Percentiles rank a stretch among this genome's conserved stretches.
Conservation (phyloP, 345 rosid species). For the Heritiera fomes region DNA sequence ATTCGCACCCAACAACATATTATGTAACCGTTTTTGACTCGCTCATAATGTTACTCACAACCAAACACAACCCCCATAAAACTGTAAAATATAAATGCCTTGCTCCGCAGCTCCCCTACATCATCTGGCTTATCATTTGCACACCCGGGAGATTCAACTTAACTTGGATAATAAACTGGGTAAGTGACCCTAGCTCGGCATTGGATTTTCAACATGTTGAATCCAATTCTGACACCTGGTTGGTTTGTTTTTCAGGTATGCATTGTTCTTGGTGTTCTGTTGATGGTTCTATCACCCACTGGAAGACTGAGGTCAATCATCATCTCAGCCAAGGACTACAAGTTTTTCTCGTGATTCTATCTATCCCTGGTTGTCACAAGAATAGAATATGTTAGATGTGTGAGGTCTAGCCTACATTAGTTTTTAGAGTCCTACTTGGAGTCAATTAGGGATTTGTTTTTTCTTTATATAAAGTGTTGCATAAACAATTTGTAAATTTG, state of each 20-base stretch:
- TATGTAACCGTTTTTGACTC: slow-evolving; percentile 40
- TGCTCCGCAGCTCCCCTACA: slow-evolving; percentile 63
- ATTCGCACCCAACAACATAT: slow-evolving; percentile 73
- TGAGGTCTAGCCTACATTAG: no score
- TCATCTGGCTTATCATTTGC: slow-evolving; percentile 61
- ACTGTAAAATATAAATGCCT: background rate
- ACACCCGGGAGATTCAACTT: slow-evolving; percentile 66
- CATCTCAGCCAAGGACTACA: background rate
- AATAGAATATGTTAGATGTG: no score
- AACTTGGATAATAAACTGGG: slow-evolving; percentile 73
- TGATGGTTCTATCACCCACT: slow-evolving; percentile 13
- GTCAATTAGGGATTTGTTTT: no score
- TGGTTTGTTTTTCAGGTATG: background rate
- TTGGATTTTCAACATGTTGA: background rate
- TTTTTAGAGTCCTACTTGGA: no score
- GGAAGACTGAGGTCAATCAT: slow-evolving; percentile 8
- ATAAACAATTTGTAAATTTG: no score
- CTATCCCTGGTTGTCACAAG: background rate
- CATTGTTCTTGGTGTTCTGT: background rate
- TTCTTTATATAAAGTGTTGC: no score
- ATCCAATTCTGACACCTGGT: background rate
- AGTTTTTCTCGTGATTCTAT: slow-evolving; percentile 6
- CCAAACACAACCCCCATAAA: background rate
- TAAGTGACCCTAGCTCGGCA: slow-evolving; percentile 16
- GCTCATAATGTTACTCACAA: background rate